phyloP scores from a whole-genome alignment of 352 stramenopile species.

The Aphanomyces cochlioides region DNA sequence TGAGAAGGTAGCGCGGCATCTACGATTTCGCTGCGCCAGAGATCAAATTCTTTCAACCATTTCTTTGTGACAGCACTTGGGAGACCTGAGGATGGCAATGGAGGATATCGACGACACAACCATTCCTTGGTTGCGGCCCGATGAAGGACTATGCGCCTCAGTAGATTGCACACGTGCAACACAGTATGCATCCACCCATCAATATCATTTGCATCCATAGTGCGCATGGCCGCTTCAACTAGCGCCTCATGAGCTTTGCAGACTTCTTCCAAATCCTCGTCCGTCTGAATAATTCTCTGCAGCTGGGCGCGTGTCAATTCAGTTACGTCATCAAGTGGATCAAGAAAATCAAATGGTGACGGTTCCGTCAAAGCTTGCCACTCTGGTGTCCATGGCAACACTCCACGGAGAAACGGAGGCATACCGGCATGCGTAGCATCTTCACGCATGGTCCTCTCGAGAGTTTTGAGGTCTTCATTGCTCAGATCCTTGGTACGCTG shows the following conservation, averaged over 20 bases:
- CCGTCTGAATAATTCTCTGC: background rate
- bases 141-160: conserved; percentile 12
- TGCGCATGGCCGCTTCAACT: background rate
- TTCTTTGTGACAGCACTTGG: background rate
- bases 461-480: background rate
- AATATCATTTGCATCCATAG: background rate
- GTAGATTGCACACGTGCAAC: conserved; percentile 3
- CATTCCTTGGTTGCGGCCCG: conserved; percentile 16
- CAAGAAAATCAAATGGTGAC: background rate
- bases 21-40: background rate
- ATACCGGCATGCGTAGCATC: background rate
- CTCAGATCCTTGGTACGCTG: background rate
- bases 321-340: background rate
- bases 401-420: background rate
- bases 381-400: background rate
- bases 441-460: background rate
- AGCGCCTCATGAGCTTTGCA: background rate
- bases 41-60: background rate
- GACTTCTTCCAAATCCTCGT: conserved; percentile 7
- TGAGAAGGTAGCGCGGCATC: conserved; percentile 1
- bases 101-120: conserved; percentile 2
- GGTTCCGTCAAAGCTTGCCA: background rate
- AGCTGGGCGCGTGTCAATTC: background rate
- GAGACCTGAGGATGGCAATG: background rate
- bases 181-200: conserved; percentile 1